These are phyloP conservation scores for Thalassiosira allenii DNA, from an alignment of 352 stramenopile genomes.

Conservation along the genomic window DNA sequence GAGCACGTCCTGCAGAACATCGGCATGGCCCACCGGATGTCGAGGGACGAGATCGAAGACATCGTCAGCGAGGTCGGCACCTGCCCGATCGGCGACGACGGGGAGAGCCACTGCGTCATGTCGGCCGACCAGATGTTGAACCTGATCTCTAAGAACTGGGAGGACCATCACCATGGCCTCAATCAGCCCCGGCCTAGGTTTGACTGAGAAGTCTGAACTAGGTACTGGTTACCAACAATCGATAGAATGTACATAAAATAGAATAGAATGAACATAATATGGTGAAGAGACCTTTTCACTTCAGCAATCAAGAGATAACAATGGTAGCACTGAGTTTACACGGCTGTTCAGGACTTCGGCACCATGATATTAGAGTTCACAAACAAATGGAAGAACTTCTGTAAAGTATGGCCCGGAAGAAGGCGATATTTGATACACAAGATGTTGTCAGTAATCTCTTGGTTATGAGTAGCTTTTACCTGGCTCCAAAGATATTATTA, in stretches of 20 bases:
- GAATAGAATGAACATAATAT: not conserved
- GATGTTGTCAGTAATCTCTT: too few species aligned
- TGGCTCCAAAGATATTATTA: too few species aligned
- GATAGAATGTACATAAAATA: constrained; percentile 9
- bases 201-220: not conserved
- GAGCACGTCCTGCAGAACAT: constrained; percentile 69
- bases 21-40: constrained; percentile 48
- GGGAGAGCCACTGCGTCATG: constrained; percentile 23
- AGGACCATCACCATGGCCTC: not conserved
- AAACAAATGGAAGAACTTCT: too few species aligned
- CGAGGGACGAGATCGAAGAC: constrained; percentile 51
- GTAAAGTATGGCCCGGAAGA: too few species aligned
- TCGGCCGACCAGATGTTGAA: constrained; percentile 41
- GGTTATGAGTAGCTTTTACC: too few species aligned
- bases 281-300: too few species aligned
- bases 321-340: too few species aligned
- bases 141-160: constrained; percentile 43
- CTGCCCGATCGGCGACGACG: constrained; percentile 24
- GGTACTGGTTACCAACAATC: constrained; percentile 4
- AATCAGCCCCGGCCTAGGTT: not conserved
- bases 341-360: too few species aligned
- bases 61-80: constrained; percentile 63
- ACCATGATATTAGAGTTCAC: too few species aligned
- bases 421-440: too few species aligned
- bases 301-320: too few species aligned